A percentile compares a stretch with the other conserved stretches of the same genome.
Conservation (phyloP, 1,284 basidiomycete species). For the Sporisorium iseilematis-ciliati region DNA sequence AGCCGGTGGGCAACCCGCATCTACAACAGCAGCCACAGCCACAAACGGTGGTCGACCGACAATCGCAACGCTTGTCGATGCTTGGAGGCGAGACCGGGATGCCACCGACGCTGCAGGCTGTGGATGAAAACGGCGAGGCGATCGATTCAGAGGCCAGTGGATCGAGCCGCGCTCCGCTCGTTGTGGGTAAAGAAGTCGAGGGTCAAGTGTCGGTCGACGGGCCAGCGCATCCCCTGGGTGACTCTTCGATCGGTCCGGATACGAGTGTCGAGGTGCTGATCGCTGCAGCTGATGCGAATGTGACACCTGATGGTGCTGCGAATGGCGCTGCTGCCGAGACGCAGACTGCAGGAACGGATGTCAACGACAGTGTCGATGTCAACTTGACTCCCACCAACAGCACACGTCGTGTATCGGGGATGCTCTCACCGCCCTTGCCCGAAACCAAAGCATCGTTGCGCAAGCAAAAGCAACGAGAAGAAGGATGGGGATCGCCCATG, state of each 20-base stretch:
- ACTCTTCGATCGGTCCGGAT: constrained; percentile 30
- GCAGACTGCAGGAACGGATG: background rate
- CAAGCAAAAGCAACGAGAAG: constrained; percentile 60
- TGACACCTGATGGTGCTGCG: constrained; percentile 2
- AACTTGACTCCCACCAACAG: constrained; percentile 43
- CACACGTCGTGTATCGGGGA: constrained; percentile 29
- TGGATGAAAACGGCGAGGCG: constrained; percentile 52
- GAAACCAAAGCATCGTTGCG: constrained; percentile 53
- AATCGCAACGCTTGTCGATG: constrained; percentile 34
- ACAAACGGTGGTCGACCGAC: constrained; percentile 33
- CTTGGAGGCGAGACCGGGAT: constrained; percentile 31
- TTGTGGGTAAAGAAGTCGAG: constrained; percentile 24
- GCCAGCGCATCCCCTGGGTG: constrained; percentile 43
- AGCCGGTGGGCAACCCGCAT: constrained; percentile 40
- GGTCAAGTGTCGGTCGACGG: constrained; percentile 35
- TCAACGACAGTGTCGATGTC: constrained; percentile 15
- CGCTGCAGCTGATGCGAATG: constrained; percentile 19
- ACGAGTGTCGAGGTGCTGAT: constrained; percentile 36
- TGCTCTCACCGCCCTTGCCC: constrained; percentile 42
- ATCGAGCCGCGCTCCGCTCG: constrained; percentile 11
- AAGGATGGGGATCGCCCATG: constrained; percentile 45
- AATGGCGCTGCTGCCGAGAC: constrained; percentile 1
- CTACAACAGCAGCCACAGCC: constrained; percentile 29
- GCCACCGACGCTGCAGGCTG: constrained; percentile 21
- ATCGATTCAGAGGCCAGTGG: constrained; percentile 45